Evolutionary conservation across 1,139 yeast species (phyloP), one percentile per base, ranked within the genome.

Genomic region (Kodamaea fungicola): DNA sequence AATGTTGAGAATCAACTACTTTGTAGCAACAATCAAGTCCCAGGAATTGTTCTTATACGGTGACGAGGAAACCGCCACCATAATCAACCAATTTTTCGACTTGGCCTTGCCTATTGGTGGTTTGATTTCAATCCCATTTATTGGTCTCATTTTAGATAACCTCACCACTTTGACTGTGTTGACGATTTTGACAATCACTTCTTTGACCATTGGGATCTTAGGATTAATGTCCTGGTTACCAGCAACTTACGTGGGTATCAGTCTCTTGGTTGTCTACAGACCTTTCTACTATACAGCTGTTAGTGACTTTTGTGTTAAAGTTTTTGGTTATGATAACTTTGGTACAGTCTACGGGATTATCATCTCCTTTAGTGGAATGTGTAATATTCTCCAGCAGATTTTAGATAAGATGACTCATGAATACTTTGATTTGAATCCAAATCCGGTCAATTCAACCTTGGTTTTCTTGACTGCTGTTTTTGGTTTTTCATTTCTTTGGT

Each of bases 271-370:
- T n/a, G 67, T 86, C 1, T 89, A 85, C 60, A 74, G 97, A 57
- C 97, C 97, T 10, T 85, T 89, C 54, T 88, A 85, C 55, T 90
- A 89, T 61, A 89, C 97, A 2, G 88, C 95, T 0, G 86, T 89
- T 2, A 84, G 95, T 4, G 97, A 90, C 59, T 87, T 81, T 55
- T 78, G 90, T 55, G 95, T 96, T 31, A 90, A 90, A 54, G 94
- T 89, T 13, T 90, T 90, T 65, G 97, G 97, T 0, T 89, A 85
- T 59, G 84, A 80, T 40, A 88, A 95, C 1, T 90, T 90, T 62
- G 96, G 97, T 29, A 82, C 90, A 1, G 80, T 89, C n/a, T 90
- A 90, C 56, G 97, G 97, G 0, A 67, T 90, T 8, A 74, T 88
- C 51, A 86, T 88, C 52, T 83, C 90, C 41, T 67, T 85, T 42